phyloP scores from a whole-genome alignment of 148 eudicot species.

The Beta vulgaris region DNA sequence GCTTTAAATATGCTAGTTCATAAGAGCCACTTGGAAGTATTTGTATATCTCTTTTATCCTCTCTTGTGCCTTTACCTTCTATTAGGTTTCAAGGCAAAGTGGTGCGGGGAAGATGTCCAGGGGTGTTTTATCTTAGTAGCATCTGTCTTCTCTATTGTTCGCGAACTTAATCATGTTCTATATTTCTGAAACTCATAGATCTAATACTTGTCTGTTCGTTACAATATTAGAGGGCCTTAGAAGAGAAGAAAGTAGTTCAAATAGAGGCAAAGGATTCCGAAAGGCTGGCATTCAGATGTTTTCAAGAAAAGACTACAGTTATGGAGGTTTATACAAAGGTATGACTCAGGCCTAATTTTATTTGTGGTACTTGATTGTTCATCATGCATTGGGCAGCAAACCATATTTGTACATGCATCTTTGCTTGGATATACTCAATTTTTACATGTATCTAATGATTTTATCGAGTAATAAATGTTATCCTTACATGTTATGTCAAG shows the following conservation, averaged over 20 bases:
- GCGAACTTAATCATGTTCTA: background rate
- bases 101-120: background rate
- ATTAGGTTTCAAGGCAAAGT: too few relatives aligned
- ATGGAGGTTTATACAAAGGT: slow-evolving; percentile 87
- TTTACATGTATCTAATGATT: background rate
- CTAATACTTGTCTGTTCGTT: slow-evolving; percentile 5
- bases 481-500: too few relatives aligned
- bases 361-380: slow-evolving; percentile 2
- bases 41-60: too few relatives aligned
- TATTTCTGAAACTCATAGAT: background rate
- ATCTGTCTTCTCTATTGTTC: background rate
- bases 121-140: background rate
- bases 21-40: too few relatives aligned
- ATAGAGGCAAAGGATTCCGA: slow-evolving; percentile 76
- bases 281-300: slow-evolving; percentile 58
- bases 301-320: slow-evolving; percentile 61
- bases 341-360: background rate
- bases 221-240: slow-evolving; percentile 60
- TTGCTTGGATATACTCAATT: background rate
- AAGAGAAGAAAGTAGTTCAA: slow-evolving; percentile 65
- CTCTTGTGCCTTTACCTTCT: too few relatives aligned
- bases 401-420: background rate
- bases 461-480: too few relatives aligned
- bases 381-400: background rate
- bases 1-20: too few relatives aligned